Evolutionary conservation across 2,329 filamentous ascomycete species (phyloP), one percentile per base, ranked within the genome.

Genomic region (Lecanosticta acicola): DNA sequence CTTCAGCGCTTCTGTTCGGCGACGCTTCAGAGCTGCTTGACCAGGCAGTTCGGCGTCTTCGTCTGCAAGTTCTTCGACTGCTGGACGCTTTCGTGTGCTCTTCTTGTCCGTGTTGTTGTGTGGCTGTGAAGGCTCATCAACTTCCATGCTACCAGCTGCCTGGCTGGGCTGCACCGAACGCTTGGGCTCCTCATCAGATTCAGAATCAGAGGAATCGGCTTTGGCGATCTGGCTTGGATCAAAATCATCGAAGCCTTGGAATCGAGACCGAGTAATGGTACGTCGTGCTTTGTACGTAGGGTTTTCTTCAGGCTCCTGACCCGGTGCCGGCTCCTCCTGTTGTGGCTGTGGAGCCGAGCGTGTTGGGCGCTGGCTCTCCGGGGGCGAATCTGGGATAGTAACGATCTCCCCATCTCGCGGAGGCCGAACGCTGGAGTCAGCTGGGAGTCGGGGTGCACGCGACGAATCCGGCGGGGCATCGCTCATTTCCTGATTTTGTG

Each of bases 1-100:
- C 24, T 75, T 70, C 53, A 53, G 21, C 32, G 75, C 75, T 50
- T 79, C 82, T 16, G 87, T 73, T 19, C 84, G 81, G 17, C 85
- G 82, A n/a, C 83, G 80, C 64, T 94, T 97, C 61, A 89, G 79
- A 3, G 81, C 81, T 20, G 84, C 81, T 3, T 86, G 82, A 1
- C 83, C 87, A 0, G 89, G 86, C 36, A 53, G 84, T 78, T 43
- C 46, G 14, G 43, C 47, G 38, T 53, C 56, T 37, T 50, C 50
- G 43, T 43, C 53, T 61, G 52, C 16, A 43, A 47, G 46, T 8
- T 59, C 53, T 17, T 54, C 39, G 9, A 56, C 49, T 3, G 58
- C 59, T 11, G 53, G 54, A 17, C 62, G 58, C 49, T 66, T 66
- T 13, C 56, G 57, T 14, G 52, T 44, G 2, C 41, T 50, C 35